Conservation (phyloP, 1,284 basidiomycete genomes). For the Puccinia novopanici region DNA sequence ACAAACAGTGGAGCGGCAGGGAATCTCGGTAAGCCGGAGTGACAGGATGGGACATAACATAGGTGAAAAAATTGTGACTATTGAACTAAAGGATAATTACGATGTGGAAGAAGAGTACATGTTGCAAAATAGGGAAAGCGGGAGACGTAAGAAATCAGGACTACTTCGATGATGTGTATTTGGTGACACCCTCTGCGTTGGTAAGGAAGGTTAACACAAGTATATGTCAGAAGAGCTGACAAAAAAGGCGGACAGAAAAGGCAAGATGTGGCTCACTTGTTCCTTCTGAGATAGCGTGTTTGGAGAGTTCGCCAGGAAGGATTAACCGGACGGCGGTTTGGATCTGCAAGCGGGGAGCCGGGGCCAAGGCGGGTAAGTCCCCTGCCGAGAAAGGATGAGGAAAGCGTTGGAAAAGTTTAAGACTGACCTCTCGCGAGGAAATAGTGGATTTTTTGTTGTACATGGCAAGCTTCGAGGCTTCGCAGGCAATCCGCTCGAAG, state of each 20-base stretch:
- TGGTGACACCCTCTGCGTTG: slow-evolving; percentile 61
- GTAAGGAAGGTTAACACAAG: not conserved
- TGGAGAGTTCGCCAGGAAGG: slow-evolving; percentile 80
- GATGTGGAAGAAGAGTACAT: no score
- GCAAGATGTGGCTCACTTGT: slow-evolving; percentile 61
- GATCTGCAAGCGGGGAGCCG: slow-evolving; percentile 62
- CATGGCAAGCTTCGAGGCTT: slow-evolving; percentile 84
- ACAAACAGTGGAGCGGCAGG: no score
- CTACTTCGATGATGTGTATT: slow-evolving; percentile 64
- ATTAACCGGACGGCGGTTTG: slow-evolving; percentile 88
- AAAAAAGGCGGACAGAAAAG: not conserved
- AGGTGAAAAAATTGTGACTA: no score
- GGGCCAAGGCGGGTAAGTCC: slow-evolving; percentile 57
- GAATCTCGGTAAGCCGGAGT: no score
- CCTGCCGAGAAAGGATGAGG: not conserved
- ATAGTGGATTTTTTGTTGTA: slow-evolving; percentile 95
- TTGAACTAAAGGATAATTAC: no score
- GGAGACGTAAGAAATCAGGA: not conserved
- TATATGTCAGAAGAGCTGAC: not conserved
- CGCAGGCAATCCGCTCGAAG: slow-evolving; percentile 87
- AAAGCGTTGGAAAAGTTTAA: not conserved
- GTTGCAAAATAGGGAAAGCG: no score
- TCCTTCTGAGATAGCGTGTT: slow-evolving; percentile 77
- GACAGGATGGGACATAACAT: no score
- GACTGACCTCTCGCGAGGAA: slow-evolving; percentile 72